These are phyloP conservation scores for Nannochloris sp. DNA, from an alignment of 139 green algal genomes.

Conservation along the genomic window DNA sequence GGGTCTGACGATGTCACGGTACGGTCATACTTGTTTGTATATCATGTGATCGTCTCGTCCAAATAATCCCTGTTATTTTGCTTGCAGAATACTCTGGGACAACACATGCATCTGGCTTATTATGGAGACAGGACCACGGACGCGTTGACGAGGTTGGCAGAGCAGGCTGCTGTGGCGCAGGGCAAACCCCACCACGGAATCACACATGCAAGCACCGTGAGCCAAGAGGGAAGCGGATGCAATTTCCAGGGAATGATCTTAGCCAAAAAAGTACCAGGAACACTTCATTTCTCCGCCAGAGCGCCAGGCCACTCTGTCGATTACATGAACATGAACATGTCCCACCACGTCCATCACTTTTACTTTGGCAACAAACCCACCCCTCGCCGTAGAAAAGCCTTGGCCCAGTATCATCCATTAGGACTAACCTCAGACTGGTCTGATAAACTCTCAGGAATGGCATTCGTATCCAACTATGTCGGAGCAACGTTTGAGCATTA, in stretches of 20 bases:
- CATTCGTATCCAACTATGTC: conserved; percentile 48
- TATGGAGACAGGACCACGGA: conserved; percentile 81
- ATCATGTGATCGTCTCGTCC: not conserved
- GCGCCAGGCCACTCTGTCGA: conserved; percentile 77
- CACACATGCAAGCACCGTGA: not conserved
- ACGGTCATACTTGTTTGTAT: not conserved
- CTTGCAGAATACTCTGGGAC: conserved; percentile 19
- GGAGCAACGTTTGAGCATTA: conserved; percentile 85
- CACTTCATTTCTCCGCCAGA: conserved; percentile 73
- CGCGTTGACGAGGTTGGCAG: conserved; percentile 70
- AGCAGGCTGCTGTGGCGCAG: conserved; percentile 63
- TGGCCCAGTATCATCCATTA: conserved; percentile 61
- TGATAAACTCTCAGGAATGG: conserved; percentile 68
- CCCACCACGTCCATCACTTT: conserved; percentile 51
- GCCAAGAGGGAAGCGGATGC: conserved; percentile 1
- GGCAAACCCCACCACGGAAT: conserved; percentile 49
- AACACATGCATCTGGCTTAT: conserved; percentile 65
- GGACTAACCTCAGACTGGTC: conserved; percentile 74
- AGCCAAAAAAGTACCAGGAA: conserved; percentile 95
- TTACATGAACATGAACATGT: conserved; percentile 77
- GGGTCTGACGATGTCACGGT: conserved; percentile 69
- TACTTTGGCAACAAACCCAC: conserved; percentile 70
- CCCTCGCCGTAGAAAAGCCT: conserved; percentile 14
- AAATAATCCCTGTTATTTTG: not conserved
- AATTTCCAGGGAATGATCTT: conserved; percentile 75